Evolutionary conservation across 495 filamentous ascomycete species (phyloP), one percentile per base, ranked within the genome.

Genomic region (Neurospora sp.): DNA sequence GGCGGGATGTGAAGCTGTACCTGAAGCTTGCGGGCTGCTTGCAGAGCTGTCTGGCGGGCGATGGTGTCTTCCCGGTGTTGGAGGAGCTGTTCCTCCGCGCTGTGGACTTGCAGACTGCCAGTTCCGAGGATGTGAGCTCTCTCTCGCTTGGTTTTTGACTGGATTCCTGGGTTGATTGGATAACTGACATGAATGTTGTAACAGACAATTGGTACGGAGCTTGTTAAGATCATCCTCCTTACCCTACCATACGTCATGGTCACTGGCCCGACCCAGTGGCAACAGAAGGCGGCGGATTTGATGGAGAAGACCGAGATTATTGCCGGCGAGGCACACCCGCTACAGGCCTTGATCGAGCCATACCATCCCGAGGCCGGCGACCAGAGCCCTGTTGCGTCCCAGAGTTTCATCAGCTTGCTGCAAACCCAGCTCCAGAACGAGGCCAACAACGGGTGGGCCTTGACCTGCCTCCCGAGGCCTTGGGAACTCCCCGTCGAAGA

Each of bases 261-360:
- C 48, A 90, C 92, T 3, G 88, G 91, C 14, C 84, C 84, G 61
- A 87, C 85, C 7, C 83, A 86, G 45, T 89, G 89, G 72, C 87
- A 91, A 75, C 84, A 89, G 44, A 90, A 92, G 75, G 94, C 94
- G 14, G 81, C 84, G 1, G 88, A 89, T 22, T 84, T 98, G n/a
- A 88, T 99, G 75, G 91, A 94, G 59, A 97, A 94, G 81, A 97
- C 96, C 9, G 93, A 94, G 72, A 92, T 97, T 75, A 94, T 98
- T 77, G 93, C 94, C 1, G 90, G 89, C 9, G 91, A 93, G 71
- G 92, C 91, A 8, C 93, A 96, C 76, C 85, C 91, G 1, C 85
- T 97, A 40, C 93, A 97, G 75, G 86, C 90, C 7, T 81, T 98
- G 65, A 92, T 97, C 40, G 91, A 97, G 73, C 92, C 94, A 9